Evolutionary conservation across 2,329 filamentous ascomycete species (phyloP), one percentile per base, ranked within the genome.

Genomic region (Ophiocordyceps robertsii): DNA sequence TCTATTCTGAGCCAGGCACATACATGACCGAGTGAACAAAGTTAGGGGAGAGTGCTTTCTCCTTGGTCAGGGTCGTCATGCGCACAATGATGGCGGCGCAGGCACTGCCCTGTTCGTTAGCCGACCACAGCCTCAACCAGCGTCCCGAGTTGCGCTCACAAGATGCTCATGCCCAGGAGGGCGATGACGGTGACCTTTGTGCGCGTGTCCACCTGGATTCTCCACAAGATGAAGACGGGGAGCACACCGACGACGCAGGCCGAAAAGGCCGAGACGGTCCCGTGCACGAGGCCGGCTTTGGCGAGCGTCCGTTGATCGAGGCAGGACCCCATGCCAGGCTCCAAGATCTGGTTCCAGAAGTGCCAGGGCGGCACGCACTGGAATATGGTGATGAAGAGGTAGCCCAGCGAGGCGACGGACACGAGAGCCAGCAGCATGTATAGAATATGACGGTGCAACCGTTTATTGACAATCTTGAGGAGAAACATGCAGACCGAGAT

Each of bases 401-500:
- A 37, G 24, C 14, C 37, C 11, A 35, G 3, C 4, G 43, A 42
- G 12, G 40, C 43, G n/a, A n/a, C n/a, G 4, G 43, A 32, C 17
- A 42, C 40, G 40, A 38, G 29, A 16, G 21, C 40, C 8, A 45
- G 35, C 3, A 45, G 32, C 7, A 17, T 12, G 29, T 45, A 29
- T 6, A 45, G 14, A 29, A 40, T 27, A n/a, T 21, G 36, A 12
- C 29, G 38, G 16, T 45, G 43, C 21, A 29, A 3, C 19, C 16
- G 27, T 7, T 31, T 29, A 24, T 36, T 37, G 27, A 45, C 43
- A 33, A 45, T 45, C 29, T 38, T 27, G 27, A 45, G 43, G 8
- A 45, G 37, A 11, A 45, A 42, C 2, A 45, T 38, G 40, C 43
- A 45, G 4, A 45, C 40, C 17, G 43, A 45, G 14, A 40, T 13